Percentiles rank a stretch among this genome's conserved stretches.
Conservation (phyloP, 2,329 filamentous ascomycete species). For the Aquanectria penicillioides region DNA sequence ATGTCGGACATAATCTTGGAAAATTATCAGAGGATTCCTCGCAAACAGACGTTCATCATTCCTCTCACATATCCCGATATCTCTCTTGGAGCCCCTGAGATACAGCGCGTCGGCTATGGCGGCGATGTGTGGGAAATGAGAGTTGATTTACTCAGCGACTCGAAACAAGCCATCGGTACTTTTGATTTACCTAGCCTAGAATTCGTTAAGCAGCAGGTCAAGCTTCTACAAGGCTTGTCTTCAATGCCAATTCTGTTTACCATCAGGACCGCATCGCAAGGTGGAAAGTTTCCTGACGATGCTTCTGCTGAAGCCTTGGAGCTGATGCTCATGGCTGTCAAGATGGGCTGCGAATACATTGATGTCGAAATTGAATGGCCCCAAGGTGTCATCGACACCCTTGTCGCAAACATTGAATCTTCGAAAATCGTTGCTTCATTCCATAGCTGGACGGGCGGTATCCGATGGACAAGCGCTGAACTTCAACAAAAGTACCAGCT, state of each 20-base stretch:
- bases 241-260: slow-evolving; percentile 10
- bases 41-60: slow-evolving; percentile 7
- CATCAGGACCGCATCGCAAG: slow-evolving; percentile 3
- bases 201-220: slow-evolving; percentile 1
- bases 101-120: slow-evolving; percentile 7
- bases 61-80: slow-evolving; percentile 5
- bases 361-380: slow-evolving; percentile 18
- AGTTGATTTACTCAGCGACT: neutral
- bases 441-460: neutral
- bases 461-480: neutral
- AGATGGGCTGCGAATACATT: neutral
- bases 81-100: neutral
- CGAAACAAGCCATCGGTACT: neutral
- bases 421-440: slow-evolving; percentile 4
- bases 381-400: neutral
- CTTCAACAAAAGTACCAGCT: neutral
- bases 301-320: neutral
- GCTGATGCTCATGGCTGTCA: slow-evolving; percentile 1
- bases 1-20: slow-evolving; percentile 1
- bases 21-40: neutral
- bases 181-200: neutral
- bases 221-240: neutral
- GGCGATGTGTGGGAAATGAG: slow-evolving; percentile 10
- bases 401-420: neutral
- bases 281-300: slow-evolving; percentile 6